These are phyloP conservation scores for Fusarium sp. DNA, from an alignment of 2,329 filamentous ascomycete species.

Conservation along the genomic window DNA sequence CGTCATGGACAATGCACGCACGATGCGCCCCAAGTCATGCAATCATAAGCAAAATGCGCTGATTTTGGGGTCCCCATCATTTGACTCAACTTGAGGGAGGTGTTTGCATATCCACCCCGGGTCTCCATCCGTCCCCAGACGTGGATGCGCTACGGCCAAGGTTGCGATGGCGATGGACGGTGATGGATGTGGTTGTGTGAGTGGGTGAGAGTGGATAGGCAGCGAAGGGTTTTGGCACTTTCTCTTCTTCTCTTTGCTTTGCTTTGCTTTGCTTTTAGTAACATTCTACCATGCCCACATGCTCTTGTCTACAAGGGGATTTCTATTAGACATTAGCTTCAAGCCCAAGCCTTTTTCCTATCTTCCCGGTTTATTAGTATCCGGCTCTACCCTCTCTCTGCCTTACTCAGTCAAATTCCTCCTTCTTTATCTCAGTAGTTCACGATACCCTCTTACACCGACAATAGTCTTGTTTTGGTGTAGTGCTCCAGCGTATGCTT, in stretches of 20 bases:
- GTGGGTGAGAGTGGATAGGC: conserved; percentile 16
- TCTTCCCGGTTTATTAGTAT: conserved; percentile 31
- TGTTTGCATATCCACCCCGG: conserved; percentile 39
- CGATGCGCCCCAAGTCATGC: conserved; percentile 42
- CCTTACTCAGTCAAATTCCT: neutral
- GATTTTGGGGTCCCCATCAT: conserved; percentile 35
- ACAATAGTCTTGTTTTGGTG: conserved; percentile 21
- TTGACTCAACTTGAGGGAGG: conserved; percentile 7
- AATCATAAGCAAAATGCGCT: conserved; percentile 45
- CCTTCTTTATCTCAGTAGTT: neutral
- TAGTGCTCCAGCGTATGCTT: conserved; percentile 27
- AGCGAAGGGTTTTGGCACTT: conserved; percentile 19
- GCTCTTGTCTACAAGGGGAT: conserved; percentile 27
- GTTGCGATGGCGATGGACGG: conserved; percentile 29
- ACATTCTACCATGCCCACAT: conserved; percentile 5
- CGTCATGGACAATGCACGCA: conserved; percentile 30
- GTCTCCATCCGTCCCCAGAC: conserved; percentile 46
- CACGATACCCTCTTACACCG: conserved; percentile 34
- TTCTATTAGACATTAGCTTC: conserved; percentile 33
- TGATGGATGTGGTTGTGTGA: conserved; percentile 29
- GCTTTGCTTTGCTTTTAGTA: conserved; percentile 3
- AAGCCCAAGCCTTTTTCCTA: conserved; percentile 7
- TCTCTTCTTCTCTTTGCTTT: conserved; percentile 1
- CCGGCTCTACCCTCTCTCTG: conserved; percentile 13
- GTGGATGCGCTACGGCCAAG: conserved; percentile 35